Conservation (phyloP, 805 yeast species). For the Saccharomycopsis sp. region DNA sequence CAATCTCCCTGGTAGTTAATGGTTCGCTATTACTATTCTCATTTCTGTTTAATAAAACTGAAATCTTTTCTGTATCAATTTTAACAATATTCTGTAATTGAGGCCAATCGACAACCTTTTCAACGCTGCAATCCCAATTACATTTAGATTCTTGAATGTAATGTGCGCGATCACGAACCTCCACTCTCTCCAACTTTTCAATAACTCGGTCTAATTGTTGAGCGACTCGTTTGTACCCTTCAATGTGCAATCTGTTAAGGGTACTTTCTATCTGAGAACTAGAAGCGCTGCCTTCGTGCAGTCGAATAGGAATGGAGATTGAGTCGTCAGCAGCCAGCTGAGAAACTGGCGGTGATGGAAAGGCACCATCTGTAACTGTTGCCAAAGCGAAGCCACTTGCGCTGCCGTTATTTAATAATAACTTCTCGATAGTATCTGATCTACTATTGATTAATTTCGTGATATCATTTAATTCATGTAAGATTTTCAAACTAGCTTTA, state of each 20-base stretch:
- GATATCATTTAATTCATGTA: constrained; percentile 1
- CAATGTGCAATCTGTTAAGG: neutral
- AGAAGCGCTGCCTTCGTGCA: neutral
- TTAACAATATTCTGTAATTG: neutral
- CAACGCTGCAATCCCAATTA: neutral
- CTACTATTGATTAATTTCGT: neutral
- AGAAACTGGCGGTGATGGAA: neutral
- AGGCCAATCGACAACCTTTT: neutral
- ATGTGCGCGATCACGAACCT: neutral
- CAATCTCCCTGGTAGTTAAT: neutral
- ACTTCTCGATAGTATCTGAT: neutral
- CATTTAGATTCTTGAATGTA: neutral
- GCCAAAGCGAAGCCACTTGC: no score
- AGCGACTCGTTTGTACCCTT: neutral
- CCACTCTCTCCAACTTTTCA: no score
- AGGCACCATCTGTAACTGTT: no score
- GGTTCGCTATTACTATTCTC: neutral
- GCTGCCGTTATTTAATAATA: no score
- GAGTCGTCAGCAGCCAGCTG: neutral
- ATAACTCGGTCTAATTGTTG: neutral
- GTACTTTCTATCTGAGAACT: neutral
- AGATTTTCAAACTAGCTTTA: neutral
- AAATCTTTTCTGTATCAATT: neutral
- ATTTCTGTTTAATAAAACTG: neutral
- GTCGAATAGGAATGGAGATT: neutral